phyloP scores from a whole-genome alignment of 208 protist genomes.

The Vickermania spadyakhi region DNA sequence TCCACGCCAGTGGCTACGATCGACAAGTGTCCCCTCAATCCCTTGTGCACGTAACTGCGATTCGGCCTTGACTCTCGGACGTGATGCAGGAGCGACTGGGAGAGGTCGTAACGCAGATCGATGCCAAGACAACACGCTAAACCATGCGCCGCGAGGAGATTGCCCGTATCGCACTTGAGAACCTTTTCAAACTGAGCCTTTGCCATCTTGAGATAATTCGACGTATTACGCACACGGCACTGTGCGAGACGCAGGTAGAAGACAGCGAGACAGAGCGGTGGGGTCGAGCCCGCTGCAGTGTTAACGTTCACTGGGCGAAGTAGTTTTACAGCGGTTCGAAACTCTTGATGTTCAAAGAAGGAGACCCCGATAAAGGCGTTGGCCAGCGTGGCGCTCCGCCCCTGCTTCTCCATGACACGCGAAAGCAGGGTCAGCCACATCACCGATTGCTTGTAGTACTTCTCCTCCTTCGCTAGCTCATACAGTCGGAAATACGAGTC shows the following conservation, averaged over 20 bases:
- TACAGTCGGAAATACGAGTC: slow-evolving; percentile 69
- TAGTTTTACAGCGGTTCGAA: slow-evolving; percentile 28
- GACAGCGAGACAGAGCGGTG: slow-evolving; percentile 34
- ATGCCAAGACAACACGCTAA: slow-evolving; percentile 75
- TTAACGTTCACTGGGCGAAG: slow-evolving; percentile 30
- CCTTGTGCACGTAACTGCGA: slow-evolving; percentile 22
- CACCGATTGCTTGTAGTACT: slow-evolving; percentile 48
- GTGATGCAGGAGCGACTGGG: slow-evolving; percentile 58
- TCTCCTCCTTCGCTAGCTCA: slow-evolving; percentile 40
- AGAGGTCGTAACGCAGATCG: slow-evolving; percentile 39
- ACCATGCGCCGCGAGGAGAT: slow-evolving; percentile 75
- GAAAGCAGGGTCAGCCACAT: slow-evolving; percentile 71
- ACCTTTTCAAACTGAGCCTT: slow-evolving; percentile 49
- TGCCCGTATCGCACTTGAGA: slow-evolving; percentile 46
- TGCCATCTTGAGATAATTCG: slow-evolving; percentile 25
- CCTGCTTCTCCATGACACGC: slow-evolving; percentile 21
- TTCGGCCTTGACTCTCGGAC: slow-evolving; percentile 67
- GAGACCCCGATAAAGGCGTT: slow-evolving; percentile 36
- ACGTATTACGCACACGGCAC: slow-evolving; percentile 35
- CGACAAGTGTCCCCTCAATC: slow-evolving; percentile 53
- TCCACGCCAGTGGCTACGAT: slow-evolving; percentile 69
- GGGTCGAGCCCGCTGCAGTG: slow-evolving; percentile 9
- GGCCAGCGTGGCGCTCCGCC: slow-evolving; percentile 37
- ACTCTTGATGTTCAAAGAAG: slow-evolving; percentile 43
- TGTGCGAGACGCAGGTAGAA: slow-evolving; percentile 60